These are phyloP conservation scores for Colletotrichum sp. DNA, from an alignment of 2,329 filamentous ascomycete genomes.

Conservation along the genomic window DNA sequence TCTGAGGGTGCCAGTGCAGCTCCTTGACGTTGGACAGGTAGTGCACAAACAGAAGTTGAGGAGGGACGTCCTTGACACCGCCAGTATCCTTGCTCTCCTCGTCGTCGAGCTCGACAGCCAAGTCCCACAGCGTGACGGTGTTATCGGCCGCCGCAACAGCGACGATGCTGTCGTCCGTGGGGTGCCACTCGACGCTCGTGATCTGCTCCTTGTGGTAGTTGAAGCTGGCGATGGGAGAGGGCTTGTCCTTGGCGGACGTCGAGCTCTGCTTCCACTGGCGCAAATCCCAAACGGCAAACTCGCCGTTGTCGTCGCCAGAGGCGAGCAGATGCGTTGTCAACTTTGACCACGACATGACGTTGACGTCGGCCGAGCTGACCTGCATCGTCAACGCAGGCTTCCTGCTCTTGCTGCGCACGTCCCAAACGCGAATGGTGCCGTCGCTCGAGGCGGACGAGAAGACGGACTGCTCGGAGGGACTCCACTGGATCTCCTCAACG, in stretches of 20 bases:
- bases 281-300: conserved; percentile 96
- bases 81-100: conserved; percentile 93
- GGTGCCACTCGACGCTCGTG: conserved; percentile 96
- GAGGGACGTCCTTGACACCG: conserved; percentile 87
- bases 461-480: conserved; percentile 87
- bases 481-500: conserved; percentile 97
- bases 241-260: conserved; percentile 51
- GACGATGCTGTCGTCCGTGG: conserved; percentile 94
- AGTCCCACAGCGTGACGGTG: conserved; percentile 94
- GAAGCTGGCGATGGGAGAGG: conserved; percentile 89
- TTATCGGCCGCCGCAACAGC: conserved; percentile 91
- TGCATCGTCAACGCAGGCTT: conserved; percentile 87
- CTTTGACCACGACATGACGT: conserved; percentile 94
- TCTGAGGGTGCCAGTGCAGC: conserved; percentile 96
- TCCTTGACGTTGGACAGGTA: conserved; percentile 96
- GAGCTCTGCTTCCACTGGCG: conserved; percentile 84
- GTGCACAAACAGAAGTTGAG: conserved; percentile 94
- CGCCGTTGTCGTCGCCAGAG: conserved; percentile 89
- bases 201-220: conserved; percentile 96
- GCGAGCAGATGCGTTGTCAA: conserved; percentile 89
- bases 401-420: conserved; percentile 87
- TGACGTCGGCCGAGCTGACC: conserved; percentile 85
- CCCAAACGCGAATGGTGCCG: conserved; percentile 95
- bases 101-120: conserved; percentile 95
- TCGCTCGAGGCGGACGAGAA: conserved; percentile 95